Evolutionary conservation across 2,329 filamentous ascomycete genomes (phyloP).

Genomic region (Ceratocystis eucalypticola): DNA sequence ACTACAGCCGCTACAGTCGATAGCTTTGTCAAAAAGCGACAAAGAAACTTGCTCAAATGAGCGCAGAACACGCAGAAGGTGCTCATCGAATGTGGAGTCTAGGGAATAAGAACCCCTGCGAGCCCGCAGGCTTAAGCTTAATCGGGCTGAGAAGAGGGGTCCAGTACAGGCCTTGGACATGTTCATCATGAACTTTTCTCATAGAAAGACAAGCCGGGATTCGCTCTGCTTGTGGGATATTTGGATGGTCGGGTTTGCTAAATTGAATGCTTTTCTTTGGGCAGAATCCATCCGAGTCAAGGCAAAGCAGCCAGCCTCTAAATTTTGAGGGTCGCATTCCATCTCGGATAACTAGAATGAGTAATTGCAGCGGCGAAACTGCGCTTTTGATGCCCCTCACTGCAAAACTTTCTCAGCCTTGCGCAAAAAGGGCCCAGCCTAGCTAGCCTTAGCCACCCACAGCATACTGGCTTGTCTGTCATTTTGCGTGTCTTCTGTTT

Average conservation of each 20-base stretch:
- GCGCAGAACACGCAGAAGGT: not conserved
- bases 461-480: not conserved
- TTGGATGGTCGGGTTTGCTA: not conserved
- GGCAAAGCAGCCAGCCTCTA: not conserved
- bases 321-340: not conserved
- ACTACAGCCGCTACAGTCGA: not conserved
- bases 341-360: not conserved
- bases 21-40: not conserved
- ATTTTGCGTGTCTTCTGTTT: not conserved
- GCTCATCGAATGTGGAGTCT: not conserved
- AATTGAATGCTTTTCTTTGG: not conserved
- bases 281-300: not conserved
- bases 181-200: not conserved
- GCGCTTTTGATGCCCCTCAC: not conserved
- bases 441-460: not conserved
- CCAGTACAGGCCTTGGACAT: not conserved
- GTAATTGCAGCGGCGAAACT: not conserved
- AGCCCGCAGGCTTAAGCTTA: not conserved
- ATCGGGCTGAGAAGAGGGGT: not conserved
- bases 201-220: no score
- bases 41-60: slow-evolving; percentile 11
- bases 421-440: not conserved
- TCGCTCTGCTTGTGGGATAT: no score
- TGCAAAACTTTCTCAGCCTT: not conserved
- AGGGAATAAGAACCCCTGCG: not conserved